Base-by-base conservation (phyloP, 129 eudicot species). In the Lactuca sativa region DNA sequence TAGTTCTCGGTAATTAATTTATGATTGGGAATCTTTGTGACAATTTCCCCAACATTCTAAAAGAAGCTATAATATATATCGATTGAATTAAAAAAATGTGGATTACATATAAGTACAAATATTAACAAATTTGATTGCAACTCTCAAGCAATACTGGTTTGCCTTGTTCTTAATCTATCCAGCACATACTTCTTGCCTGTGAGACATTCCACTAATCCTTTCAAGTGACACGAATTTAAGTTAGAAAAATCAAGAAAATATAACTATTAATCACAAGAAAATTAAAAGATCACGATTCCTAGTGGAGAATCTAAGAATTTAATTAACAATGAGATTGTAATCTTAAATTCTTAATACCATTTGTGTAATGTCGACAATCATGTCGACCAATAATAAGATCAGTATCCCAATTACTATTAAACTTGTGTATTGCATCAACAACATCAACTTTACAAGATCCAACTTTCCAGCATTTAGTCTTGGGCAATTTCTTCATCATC, bases 311-410 rank as follows among this genome's bases (percentile, higher is more conserved):
- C 25, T 17, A 64, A 41, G n/a, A 2, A 14, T n/a, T 56, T 69
- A 12, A 4, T 63, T 36, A 62, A 31, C 59, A 71, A 52, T 14
- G 65, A n/a, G 59, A 66, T 10, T 1, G 47, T 25, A 61, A 61
- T 62, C 13, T 76, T 25, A 34, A 33, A n/a, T n/a, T 41, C 1
- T 18, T 25, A 34, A 33, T 82, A 88, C 96, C 98, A 59, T 89
- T 81, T 47, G 84, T 67, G 64, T 93, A 93, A 85, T 90, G 76
- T 56, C 97, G 90, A 76, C 97, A 93, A 33, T 93, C 97, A 21
- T 90, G 90, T 15, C 76, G 81, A 14, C 92, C 90, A 48, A 87
- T 78, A 14, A 76, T 73, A 61, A 93, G 64, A 73, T 83, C 82
- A 16, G 95, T 90, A 36, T 80, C 85, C 99, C 99, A 93, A 21